These are phyloP conservation scores for Daldinia vernicosa DNA, from an alignment of 495 filamentous ascomycete genomes.

Conservation along the genomic window DNA sequence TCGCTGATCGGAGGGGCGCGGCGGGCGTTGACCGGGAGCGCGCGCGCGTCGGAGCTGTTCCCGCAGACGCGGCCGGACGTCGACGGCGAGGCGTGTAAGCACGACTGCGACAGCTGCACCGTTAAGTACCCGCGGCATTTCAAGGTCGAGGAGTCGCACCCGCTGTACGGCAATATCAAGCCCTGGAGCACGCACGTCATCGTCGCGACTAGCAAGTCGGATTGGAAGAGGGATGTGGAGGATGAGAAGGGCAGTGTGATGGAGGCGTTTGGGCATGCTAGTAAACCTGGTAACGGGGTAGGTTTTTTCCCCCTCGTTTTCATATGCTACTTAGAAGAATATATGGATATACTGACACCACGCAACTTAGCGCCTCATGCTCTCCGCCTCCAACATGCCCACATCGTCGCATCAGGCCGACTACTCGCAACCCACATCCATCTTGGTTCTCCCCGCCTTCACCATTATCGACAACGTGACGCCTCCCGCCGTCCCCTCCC, in stretches of 20 bases:
- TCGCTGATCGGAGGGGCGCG: constrained; percentile 55
- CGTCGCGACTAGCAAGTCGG: constrained; percentile 92
- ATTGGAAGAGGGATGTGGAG: constrained; percentile 90
- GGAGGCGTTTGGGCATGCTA: constrained; percentile 79
- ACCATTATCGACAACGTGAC: constrained; percentile 86
- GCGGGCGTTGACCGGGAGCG: constrained; percentile 69
- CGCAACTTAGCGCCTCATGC: constrained; percentile 73
- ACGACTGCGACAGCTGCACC: constrained; percentile 87
- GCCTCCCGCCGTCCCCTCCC: constrained; percentile 72
- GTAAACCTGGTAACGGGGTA: constrained; percentile 77
- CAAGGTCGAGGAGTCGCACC: constrained; percentile 78
- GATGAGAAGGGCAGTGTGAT: constrained; percentile 95
- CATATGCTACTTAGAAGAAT: neutral
- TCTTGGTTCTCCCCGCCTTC: constrained; percentile 90
- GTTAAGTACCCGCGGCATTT: constrained; percentile 75
- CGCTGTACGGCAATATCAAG: constrained; percentile 87
- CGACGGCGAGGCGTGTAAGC: constrained; percentile 91
- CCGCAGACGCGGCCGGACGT: constrained; percentile 69
- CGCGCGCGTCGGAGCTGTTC: constrained; percentile 67
- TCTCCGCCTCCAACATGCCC: constrained; percentile 93
- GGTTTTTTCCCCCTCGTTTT: constrained; percentile 41
- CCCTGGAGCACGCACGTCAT: constrained; percentile 90
- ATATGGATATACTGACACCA: neutral
- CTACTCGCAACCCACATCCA: constrained; percentile 74
- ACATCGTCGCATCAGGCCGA: constrained; percentile 68